Base-by-base conservation (phyloP, 306 rosid species). In the Potentilla sterilis region DNA sequence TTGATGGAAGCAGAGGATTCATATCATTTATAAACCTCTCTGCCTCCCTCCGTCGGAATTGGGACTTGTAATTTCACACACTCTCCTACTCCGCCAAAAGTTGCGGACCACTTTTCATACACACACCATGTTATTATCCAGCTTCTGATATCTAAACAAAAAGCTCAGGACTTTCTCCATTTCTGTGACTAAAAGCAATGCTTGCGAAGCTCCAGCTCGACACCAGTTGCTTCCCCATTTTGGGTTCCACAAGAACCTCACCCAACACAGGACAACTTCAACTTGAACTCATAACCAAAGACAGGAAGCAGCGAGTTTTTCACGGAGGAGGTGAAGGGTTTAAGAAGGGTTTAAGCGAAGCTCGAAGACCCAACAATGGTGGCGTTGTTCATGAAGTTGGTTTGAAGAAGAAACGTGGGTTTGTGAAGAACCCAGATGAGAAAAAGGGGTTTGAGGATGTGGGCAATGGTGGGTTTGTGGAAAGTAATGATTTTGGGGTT, bases 171-270 rank as follows among this genome's bases (percentile, higher is more conserved):
- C 28, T 5, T 7, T 42, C 46, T 12, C 68, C 37, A 2, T 70
- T 67, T 48, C 34, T 43, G n/a, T 54, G 51, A 54, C 13, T 28
- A 28, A 28, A 12, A 44, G 76, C 52, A 57, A 91, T 89, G 97
- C 73, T 87, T 4, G 65, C 76, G 76, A 89, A 83, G 84, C 78
- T 93, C 22, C 94, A 88, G 75, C 62, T 89, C 43, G 91, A 89
- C 77, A 16, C 85, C 38, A 78, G 47, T 70, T 86, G 80, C 83
- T 71, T 86, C 62, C 85, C 79, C 66, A n/a, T 81, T 32, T 61
- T 86, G 75, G 65, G 78, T 44, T 80, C 82, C 51, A 54, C 81
- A 32, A 81, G 71, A 52, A 38, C 79, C 63, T 32, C 76, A 15
- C 78, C 90, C 75, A 75, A 51, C 40, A 67, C 24, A n/a, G 80